phyloP scores from a whole-genome alignment of 139 green algal genomes.

The Closterium sp. region DNA sequence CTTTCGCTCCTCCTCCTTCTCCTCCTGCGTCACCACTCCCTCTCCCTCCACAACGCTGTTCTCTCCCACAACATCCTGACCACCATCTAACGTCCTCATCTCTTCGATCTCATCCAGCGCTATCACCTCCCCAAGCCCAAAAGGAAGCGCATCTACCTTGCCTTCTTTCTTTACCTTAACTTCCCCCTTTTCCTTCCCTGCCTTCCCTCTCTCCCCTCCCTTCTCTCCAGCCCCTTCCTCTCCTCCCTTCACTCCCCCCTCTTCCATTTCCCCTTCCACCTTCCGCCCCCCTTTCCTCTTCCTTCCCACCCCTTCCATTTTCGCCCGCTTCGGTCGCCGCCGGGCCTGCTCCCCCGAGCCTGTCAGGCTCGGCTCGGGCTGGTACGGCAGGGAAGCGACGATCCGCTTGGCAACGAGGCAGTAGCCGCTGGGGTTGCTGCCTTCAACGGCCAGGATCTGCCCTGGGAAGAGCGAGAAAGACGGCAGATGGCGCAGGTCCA shows the following conservation, averaged over 20 bases:
- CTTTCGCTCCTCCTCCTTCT: background rate
- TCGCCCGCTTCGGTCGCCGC: background rate
- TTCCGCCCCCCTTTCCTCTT: background rate
- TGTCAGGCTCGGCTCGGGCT: conserved; percentile 15
- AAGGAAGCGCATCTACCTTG: background rate
- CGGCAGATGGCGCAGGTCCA: conserved; percentile 49
- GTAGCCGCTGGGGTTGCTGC: conserved; percentile 54
- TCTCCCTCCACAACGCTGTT: background rate
- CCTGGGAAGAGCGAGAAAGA: conserved; percentile 54
- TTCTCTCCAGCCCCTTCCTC: background rate
- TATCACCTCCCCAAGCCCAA: background rate
- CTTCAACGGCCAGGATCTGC: conserved; percentile 51
- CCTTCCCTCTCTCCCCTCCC: background rate
- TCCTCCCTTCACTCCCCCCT: background rate
- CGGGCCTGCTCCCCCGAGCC: background rate
- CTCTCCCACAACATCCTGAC: background rate
- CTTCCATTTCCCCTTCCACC: background rate
- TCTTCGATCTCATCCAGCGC: background rate
- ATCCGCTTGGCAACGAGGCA: conserved; percentile 47
- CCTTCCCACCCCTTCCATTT: background rate
- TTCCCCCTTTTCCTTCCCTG: background rate
- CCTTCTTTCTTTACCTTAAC: background rate
- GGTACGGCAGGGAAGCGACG: conserved; percentile 21
- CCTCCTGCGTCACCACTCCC: background rate
- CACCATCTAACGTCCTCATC: background rate